A percentile compares a stretch with the other conserved stretches of the same genome.
phyloP scores from a whole-genome alignment of 768 basidiomycete genomes.

The Tremella mesenterica region DNA sequence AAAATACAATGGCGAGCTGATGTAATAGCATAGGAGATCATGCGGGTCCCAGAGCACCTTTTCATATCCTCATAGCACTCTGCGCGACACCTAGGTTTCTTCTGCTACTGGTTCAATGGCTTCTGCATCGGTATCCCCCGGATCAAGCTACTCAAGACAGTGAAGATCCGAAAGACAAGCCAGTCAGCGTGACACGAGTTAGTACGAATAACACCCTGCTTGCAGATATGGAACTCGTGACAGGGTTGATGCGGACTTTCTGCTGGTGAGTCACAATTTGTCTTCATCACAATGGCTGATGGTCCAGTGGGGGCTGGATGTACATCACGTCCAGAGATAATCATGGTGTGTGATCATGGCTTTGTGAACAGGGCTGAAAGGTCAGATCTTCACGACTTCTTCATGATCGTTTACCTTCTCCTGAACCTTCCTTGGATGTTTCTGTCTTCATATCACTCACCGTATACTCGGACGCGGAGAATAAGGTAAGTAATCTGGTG shows the following conservation, averaged over 20 bases:
- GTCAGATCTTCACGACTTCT: conserved; percentile 65
- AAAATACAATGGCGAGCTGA: neutral
- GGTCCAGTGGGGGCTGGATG: conserved; percentile 67
- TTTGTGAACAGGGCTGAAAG: neutral
- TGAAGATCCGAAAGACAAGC: neutral
- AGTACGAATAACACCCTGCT: neutral
- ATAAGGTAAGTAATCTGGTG: conserved; percentile 10
- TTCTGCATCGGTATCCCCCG: conserved; percentile 27
- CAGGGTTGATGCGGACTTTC: conserved; percentile 64
- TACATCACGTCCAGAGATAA: conserved; percentile 74
- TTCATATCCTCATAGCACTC: conserved; percentile 78
- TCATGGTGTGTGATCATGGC: conserved; percentile 46
- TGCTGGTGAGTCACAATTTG: conserved; percentile 49
- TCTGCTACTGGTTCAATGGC: conserved; percentile 39
- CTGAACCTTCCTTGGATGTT: conserved; percentile 85
- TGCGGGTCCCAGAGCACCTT: conserved; percentile 66
- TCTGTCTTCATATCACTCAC: conserved; percentile 56
- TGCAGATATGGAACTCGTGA: conserved; percentile 53
- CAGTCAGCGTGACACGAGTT: neutral
- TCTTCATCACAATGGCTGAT: neutral
- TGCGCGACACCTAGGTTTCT: conserved; percentile 68
- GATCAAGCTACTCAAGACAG: neutral
- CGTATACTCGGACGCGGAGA: conserved; percentile 13
- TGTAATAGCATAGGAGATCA: conserved; percentile 75
- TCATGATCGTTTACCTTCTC: conserved; percentile 79